Conservation (phyloP, 805 yeast genomes). For the Kazachstania martiniae region DNA sequence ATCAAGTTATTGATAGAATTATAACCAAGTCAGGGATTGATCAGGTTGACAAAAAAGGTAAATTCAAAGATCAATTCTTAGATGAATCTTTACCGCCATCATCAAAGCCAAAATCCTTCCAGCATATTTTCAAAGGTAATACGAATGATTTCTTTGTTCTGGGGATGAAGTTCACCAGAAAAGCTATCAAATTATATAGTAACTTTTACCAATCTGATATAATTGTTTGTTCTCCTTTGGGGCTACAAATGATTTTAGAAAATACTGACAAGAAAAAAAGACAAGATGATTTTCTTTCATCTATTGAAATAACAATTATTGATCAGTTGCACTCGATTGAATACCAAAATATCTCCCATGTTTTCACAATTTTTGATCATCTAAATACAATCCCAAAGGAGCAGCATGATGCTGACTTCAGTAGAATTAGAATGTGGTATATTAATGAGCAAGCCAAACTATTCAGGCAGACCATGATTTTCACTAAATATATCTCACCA, state of each 20-base stretch:
- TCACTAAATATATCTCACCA: conserved; percentile 72
- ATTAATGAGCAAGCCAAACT: conserved; percentile 68
- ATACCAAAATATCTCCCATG: conserved; percentile 90
- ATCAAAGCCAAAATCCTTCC: conserved; percentile 75
- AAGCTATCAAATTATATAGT: conserved; percentile 72
- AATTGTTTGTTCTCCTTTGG: conserved; percentile 85
- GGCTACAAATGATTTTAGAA: conserved; percentile 70
- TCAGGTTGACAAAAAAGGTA: conserved; percentile 70
- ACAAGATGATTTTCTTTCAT: conserved; percentile 74
- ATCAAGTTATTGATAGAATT: conserved; percentile 52
- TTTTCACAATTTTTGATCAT: conserved; percentile 56
- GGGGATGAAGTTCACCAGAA: conserved; percentile 86
- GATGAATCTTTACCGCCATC: conserved; percentile 36
- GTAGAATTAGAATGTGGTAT: conserved; percentile 86
- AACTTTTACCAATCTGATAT: conserved; percentile 79
- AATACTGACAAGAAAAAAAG: conserved; percentile 44
- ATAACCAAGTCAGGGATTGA: conserved; percentile 54
- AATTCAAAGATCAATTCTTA: conserved; percentile 62
- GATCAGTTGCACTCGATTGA: conserved; percentile 82
- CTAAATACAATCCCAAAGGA: conserved; percentile 69
- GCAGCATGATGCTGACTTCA: conserved; percentile 78
- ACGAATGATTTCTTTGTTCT: conserved; percentile 83
- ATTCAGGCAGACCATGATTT: conserved; percentile 68
- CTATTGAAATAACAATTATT: conserved; percentile 70
- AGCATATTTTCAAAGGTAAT: conserved; percentile 72